A percentile compares a stretch with the other conserved stretches of the same genome.
These are phyloP conservation scores for Xylaria cubensis DNA, from an alignment of 495 filamentous ascomycete genomes.

Conservation along the genomic window DNA sequence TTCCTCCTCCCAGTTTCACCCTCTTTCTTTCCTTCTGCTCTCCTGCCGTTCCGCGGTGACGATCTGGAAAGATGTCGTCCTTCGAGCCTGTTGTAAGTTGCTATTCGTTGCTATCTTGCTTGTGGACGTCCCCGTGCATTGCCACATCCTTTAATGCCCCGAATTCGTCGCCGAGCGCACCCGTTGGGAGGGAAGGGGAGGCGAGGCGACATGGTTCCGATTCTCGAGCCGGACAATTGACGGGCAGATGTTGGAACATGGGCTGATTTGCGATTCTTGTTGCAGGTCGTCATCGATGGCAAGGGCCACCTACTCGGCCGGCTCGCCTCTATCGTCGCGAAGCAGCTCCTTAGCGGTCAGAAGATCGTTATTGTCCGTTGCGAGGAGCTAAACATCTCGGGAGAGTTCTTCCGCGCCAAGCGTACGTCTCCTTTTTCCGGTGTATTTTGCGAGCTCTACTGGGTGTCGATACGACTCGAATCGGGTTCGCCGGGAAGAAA, in stretches of 20 bases:
- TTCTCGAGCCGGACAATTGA: slow-evolving; percentile 10
- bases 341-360: slow-evolving; percentile 99
- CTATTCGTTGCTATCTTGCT: not conserved
- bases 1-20: slow-evolving; percentile 38
- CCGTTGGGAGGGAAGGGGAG: not conserved
- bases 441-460: slow-evolving; percentile 10
- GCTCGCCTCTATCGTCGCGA: slow-evolving; percentile 97
- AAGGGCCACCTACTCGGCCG: slow-evolving; percentile 99
- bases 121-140: not conserved
- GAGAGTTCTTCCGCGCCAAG: slow-evolving; percentile 99
- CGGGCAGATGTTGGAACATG: slow-evolving; percentile 1
- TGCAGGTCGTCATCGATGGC: slow-evolving; percentile 96
- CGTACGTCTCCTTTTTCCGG: slow-evolving; percentile 71
- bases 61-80: slow-evolving; percentile 86
- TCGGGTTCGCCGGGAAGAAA: slow-evolving; percentile 5
- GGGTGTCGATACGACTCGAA: not conserved
- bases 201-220: not conserved
- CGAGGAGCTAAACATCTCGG: slow-evolving; percentile 99
- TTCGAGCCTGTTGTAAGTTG: slow-evolving; percentile 95
- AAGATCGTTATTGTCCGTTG: slow-evolving; percentile 99
- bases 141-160: not conserved
- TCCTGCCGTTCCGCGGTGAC: slow-evolving; percentile 39
- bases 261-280: slow-evolving; percentile 18
- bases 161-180: not conserved
- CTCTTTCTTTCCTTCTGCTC: slow-evolving; percentile 43